Conservation (phyloP, 2,329 filamentous ascomycete species). For the Domatiomyces catenatus region DNA sequence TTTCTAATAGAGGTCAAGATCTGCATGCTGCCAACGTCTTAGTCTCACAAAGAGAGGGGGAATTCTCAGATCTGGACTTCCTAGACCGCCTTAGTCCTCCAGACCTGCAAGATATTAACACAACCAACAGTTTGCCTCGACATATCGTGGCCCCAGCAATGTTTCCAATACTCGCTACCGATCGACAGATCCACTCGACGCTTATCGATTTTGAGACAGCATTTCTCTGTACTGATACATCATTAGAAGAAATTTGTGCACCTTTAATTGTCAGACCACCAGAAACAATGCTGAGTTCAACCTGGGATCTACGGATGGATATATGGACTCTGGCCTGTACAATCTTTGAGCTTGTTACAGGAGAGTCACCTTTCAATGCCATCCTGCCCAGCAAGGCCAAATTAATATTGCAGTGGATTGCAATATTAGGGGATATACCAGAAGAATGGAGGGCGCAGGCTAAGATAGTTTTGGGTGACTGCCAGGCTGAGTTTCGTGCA, state of each 20-base stretch:
- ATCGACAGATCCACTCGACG: conserved; percentile 5
- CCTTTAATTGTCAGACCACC: conserved; percentile 13
- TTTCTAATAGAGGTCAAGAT: conserved; percentile 7
- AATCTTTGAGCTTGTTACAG: conserved; percentile 13
- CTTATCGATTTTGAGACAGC: conserved; percentile 14
- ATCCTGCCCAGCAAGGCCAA: conserved; percentile 8
- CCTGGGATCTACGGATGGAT: conserved; percentile 8
- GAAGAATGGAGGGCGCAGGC: conserved; percentile 11
- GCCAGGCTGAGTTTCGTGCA: conserved; percentile 2
- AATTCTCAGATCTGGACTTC: conserved; percentile 6
- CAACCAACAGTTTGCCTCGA: background rate
- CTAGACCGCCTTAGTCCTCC: conserved; percentile 4
- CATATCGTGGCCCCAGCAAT: conserved; percentile 7
- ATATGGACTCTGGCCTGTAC: conserved; percentile 13
- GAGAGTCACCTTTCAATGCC: conserved; percentile 14
- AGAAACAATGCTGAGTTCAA: conserved; percentile 9
- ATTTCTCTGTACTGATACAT: conserved; percentile 5
- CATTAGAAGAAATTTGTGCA: conserved; percentile 5
- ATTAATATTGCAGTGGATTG: conserved; percentile 11
- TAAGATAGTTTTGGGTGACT: conserved; percentile 6
- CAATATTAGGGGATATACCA: conserved; percentile 13
- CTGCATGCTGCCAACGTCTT: conserved; percentile 11
- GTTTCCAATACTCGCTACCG: conserved; percentile 1
- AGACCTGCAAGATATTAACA: conserved; percentile 3
- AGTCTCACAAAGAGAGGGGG: conserved; percentile 5